These are phyloP conservation scores for Bolboschoenus planiculmis DNA, from an alignment of 176 grass and related monocot genomes.

Conservation along the genomic window DNA sequence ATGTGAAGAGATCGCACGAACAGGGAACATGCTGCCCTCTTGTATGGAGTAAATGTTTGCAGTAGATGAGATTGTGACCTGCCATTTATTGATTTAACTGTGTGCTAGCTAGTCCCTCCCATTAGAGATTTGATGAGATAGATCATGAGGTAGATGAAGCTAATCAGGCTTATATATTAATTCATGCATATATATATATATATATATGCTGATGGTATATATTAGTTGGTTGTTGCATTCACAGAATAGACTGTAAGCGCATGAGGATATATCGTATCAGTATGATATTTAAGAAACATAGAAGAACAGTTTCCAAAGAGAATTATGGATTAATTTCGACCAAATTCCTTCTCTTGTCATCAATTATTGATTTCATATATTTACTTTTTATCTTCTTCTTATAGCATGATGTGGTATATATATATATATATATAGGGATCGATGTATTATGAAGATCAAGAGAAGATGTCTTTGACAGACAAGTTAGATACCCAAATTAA, in stretches of 20 bases:
- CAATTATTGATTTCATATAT: background rate
- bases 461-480: too few species aligned
- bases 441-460: too few species aligned
- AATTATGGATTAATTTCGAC: background rate
- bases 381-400: background rate
- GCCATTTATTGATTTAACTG: slow-evolving; percentile 25
- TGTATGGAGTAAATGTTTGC: slow-evolving; percentile 47
- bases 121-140: background rate
- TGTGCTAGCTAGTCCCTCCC: background rate
- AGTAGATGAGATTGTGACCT: slow-evolving; percentile 37
- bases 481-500: too few species aligned
- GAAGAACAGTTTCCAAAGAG: background rate
- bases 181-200: too few species aligned
- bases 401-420: too few species aligned
- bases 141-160: background rate
- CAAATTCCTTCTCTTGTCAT: background rate
- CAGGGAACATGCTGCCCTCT: slow-evolving; percentile 31
- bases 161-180: too few species aligned
- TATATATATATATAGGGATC: too few species aligned
- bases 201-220: too few species aligned
- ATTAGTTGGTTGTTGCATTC: too few species aligned
- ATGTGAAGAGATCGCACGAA: background rate
- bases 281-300: background rate
- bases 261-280: background rate
- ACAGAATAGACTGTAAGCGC: background rate